phyloP scores from a whole-genome alignment of 495 filamentous ascomycete genomes.

The Bacidia gigantensis region DNA sequence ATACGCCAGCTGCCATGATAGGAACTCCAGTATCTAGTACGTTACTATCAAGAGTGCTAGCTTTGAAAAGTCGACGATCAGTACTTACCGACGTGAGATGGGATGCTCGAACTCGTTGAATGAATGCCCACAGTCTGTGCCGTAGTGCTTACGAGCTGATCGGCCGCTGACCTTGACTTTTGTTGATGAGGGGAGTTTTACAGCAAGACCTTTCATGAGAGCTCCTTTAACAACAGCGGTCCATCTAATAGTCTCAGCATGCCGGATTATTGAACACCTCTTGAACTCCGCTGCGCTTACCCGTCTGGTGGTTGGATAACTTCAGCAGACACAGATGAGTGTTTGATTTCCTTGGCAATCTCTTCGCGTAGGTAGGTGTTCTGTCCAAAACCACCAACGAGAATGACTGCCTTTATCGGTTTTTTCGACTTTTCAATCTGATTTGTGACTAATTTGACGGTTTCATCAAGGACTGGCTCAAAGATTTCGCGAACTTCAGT shows the following conservation, averaged over 20 bases:
- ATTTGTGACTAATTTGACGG: slow-evolving; percentile 44
- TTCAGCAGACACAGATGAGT: slow-evolving; percentile 1
- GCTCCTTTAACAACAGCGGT: slow-evolving; percentile 33
- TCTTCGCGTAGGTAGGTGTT: slow-evolving; percentile 40
- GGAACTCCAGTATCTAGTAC: slow-evolving; percentile 15
- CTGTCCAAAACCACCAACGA: slow-evolving; percentile 57
- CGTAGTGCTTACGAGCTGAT: slow-evolving; percentile 29
- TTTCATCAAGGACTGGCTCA: slow-evolving; percentile 49
- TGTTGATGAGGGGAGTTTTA: slow-evolving; percentile 13
- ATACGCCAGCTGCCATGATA: slow-evolving; percentile 16
- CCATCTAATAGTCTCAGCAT: slow-evolving; percentile 18
- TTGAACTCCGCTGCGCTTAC: slow-evolving; percentile 15
- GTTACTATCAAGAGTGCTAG: not conserved
- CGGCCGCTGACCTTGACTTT: slow-evolving; percentile 22
- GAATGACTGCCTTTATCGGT: slow-evolving; percentile 38
- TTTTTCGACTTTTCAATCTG: slow-evolving; percentile 33
- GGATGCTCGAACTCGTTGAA: slow-evolving; percentile 19
- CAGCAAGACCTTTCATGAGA: slow-evolving; percentile 25
- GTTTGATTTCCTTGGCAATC: slow-evolving; percentile 6
- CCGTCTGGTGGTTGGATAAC: slow-evolving; percentile 15
- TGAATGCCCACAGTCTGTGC: slow-evolving; percentile 9
- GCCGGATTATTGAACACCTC: not conserved
- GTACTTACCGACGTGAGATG: slow-evolving; percentile 13
- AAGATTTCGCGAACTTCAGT: slow-evolving; percentile 47
- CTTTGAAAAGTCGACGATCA: not conserved